Evolutionary conservation across 2,329 filamentous ascomycete species (phyloP).

Genomic region (Phaeosphaeriaceae sp.): DNA sequence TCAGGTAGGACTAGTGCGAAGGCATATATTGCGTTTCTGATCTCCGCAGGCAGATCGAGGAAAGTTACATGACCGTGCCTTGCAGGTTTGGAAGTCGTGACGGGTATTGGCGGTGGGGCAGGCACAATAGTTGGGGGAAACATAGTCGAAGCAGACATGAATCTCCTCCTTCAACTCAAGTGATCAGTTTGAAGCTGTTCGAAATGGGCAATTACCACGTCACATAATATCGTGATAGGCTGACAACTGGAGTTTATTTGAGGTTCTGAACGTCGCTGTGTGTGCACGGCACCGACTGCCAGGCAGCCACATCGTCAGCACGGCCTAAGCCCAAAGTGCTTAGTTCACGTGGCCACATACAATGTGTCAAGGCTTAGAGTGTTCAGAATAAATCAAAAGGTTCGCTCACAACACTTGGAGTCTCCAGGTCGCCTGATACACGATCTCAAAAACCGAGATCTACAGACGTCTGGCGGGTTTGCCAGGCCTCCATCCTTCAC

Average conservation of each 20-base stretch:
- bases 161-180: neutral
- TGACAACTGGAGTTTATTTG: too few species aligned
- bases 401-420: neutral
- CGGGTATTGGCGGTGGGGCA: neutral
- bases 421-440: neutral
- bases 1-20: neutral
- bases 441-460: neutral
- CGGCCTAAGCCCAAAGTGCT: too few species aligned
- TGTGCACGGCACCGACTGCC: too few species aligned
- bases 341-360: too few species aligned
- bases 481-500: neutral
- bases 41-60: neutral
- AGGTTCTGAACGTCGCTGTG: too few species aligned
- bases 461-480: too few species aligned
- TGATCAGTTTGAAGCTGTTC: neutral
- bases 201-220: neutral
- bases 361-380: too few species aligned
- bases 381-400: too few species aligned
- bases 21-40: neutral
- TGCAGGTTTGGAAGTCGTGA: neutral
- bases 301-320: too few species aligned
- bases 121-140: neutral
- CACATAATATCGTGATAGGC: neutral
- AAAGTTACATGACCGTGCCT: neutral
- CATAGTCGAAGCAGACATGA: neutral